Evolutionary conservation across 2,329 filamentous ascomycete species (phyloP).

Genomic region (Alternaria novae-zelandiae): DNA sequence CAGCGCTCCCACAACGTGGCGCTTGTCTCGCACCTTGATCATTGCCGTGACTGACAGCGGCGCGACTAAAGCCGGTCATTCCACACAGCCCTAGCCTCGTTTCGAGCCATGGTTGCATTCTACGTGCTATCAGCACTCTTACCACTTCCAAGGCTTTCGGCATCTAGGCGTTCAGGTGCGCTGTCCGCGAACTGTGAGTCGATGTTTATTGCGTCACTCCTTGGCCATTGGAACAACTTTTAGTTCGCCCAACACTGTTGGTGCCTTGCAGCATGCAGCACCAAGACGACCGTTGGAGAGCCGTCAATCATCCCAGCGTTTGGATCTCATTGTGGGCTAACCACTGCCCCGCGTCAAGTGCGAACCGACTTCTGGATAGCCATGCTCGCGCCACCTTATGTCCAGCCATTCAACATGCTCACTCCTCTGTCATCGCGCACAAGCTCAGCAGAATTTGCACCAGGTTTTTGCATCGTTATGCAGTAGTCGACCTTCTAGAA

Average conservation of each 20-base stretch:
- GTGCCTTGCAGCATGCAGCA: constrained; percentile 4
- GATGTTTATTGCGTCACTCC: not conserved
- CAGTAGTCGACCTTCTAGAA: constrained; percentile 18
- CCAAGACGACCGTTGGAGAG: not conserved
- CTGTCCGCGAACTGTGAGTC: not conserved
- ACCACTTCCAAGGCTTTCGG: not conserved
- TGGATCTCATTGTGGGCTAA: not conserved
- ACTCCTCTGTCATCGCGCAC: not conserved
- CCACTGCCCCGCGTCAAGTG: not conserved
- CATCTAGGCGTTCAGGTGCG: not conserved
- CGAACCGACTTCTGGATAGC: not conserved
- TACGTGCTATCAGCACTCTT: not conserved
- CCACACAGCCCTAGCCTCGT: not conserved
- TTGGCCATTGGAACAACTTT: not conserved
- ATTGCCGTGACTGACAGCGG: not conserved
- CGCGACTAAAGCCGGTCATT: not conserved
- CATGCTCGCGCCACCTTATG: not conserved
- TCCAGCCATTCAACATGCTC: not conserved
- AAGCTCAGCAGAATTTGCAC: not conserved
- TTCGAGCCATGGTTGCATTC: not conserved
- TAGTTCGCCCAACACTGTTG: not conserved
- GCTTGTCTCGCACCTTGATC: not conserved
- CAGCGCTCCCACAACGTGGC: not conserved
- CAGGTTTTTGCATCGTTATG: constrained; percentile 2
- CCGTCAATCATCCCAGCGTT: not conserved